Evolutionary conservation across 73 alveolate genomes (phyloP), one percentile per base, ranked within the genome.

Genomic region (Blepharisma stoltei): DNA sequence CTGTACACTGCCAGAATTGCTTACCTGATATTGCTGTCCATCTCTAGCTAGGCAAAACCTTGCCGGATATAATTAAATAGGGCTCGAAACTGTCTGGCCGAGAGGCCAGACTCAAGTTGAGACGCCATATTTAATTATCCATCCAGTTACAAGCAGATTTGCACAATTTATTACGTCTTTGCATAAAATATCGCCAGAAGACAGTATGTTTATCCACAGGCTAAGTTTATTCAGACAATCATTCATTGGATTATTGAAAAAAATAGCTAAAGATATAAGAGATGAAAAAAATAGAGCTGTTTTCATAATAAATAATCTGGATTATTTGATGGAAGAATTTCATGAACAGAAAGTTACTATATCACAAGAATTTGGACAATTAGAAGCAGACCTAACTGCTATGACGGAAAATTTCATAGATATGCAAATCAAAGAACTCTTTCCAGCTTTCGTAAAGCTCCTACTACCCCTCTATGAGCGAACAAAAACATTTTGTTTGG

Each of bases 311-410:
- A 69, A 69, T 43, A 69, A 69, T 25, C 25, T 69, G n/a, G 79
- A 69, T 25, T 69, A 44, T 46, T n/a, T 69, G 14, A 71, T 69
- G 11, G 79, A 69, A 54, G 65, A 32, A 71, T 77, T 67, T 23
- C 90, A 86, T 69, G 23, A 60, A 60, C 46, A n/a, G 14, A 25
- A 60, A 20, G 23, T 60, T 60, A 25, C 73, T 20, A 0, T 60
- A 9, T 18, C 23, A 2, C 46, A 38, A 60, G 73, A 60, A 60
- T 60, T 60, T 25, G 73, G n/a, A 14, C 37, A 20, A 11, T 20
- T 60, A 9, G 73, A 60, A 25, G 5, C 14, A 14, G 73, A 60
- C 23, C 5, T 60, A 8, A 14, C 14, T 60, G 5, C n/a, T 60
- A 14, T 60, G 14, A 38, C 23, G 14, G 73, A 60, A 60, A 20